Evolutionary conservation across 192 early-diverging fungal species (phyloP), one percentile per base, ranked within the genome.

Genomic region (Linderina pennispora): DNA sequence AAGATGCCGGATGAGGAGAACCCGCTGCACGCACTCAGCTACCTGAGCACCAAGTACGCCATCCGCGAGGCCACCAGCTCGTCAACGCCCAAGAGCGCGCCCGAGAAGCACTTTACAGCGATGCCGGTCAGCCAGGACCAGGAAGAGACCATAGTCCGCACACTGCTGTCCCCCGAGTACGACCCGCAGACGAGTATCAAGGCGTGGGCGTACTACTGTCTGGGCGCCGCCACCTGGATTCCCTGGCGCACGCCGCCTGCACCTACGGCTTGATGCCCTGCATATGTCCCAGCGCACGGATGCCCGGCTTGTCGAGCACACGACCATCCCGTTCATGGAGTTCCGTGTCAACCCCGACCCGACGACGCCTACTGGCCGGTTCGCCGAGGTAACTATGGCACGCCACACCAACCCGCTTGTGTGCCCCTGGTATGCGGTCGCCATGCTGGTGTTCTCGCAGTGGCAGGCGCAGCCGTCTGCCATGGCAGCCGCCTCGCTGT

Each of bases 11-110:
- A 62, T 34, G 67, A 71, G 34, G 67, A 71, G 39, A 71, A 71
- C 43, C 67, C 67, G 31, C 60, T 71, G 48, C 67, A 71, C 32
- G 67, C 67, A 23, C 67, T 71, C 11, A 55, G 67, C 43, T 71
- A 71, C 40, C 60, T 71, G 47, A 71, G 63, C 55, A 71, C 67
- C 40, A 71, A 71, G 52, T 71, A 71, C 52, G 67, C 67, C 2
- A 71, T 71, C 48, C 67, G 67, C 51, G 67, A 71, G 58, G 67
- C 67, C 16, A 71, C 67, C 4, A 60, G 60, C 13, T 45, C 52
- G 51, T 55, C 54, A 51, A 58, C 48, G 39, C 67, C 67, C 36
- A 58, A 50, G 32, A 43, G 37, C 23, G 55, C 53, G 55, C 45
- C 66, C 18, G 67, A 71, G 44, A 45, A 51, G 32, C 55, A 58